phyloP scores from a whole-genome alignment of 2,329 filamentous ascomycete genomes.

The Cordyceps militaris region DNA sequence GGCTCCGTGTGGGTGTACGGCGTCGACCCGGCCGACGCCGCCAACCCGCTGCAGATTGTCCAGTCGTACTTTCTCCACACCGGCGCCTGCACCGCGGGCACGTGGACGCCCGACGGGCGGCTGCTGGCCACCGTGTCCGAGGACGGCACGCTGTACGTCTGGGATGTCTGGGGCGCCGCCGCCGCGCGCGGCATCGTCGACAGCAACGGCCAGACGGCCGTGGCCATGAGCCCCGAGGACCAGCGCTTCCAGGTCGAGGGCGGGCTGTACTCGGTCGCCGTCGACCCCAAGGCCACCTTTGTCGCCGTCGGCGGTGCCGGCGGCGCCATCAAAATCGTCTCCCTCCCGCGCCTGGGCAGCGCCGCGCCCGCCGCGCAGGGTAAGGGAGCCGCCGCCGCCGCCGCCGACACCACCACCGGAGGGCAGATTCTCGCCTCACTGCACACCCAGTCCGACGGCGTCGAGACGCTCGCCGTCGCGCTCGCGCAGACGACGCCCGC shows the following conservation, averaged over 20 bases:
- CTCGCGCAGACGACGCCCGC: conserved; percentile 34
- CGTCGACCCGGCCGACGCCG: conserved; percentile 59
- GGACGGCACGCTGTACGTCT: conserved; percentile 82
- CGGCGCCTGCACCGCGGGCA: conserved; percentile 75
- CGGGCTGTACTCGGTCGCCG: conserved; percentile 79
- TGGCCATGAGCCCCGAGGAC: conserved; percentile 72
- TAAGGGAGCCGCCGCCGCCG: conserved; percentile 15
- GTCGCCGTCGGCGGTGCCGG: conserved; percentile 83
- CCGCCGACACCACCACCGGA: conserved; percentile 32
- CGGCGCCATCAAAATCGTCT: conserved; percentile 77
- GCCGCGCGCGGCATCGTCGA: conserved; percentile 47
- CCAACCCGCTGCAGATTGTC: conserved; percentile 65
- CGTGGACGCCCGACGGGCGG: conserved; percentile 83
- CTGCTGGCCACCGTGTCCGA: conserved; percentile 84
- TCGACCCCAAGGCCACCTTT: conserved; percentile 72
- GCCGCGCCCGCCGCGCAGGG: conserved; percentile 19
- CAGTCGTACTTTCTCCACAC: conserved; percentile 93
- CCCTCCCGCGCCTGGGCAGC: conserved; percentile 59
- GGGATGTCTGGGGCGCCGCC: conserved; percentile 80
- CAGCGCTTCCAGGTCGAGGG: conserved; percentile 89
- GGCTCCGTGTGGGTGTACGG: conserved; percentile 94
- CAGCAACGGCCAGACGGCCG: conserved; percentile 56
- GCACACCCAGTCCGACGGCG: conserved; percentile 65
- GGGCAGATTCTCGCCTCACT: conserved; percentile 72
- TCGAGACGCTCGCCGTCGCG: conserved; percentile 68